Conservation (phyloP, 192 early-diverging fungal genomes). For the Chytriomyces sp. region DNA sequence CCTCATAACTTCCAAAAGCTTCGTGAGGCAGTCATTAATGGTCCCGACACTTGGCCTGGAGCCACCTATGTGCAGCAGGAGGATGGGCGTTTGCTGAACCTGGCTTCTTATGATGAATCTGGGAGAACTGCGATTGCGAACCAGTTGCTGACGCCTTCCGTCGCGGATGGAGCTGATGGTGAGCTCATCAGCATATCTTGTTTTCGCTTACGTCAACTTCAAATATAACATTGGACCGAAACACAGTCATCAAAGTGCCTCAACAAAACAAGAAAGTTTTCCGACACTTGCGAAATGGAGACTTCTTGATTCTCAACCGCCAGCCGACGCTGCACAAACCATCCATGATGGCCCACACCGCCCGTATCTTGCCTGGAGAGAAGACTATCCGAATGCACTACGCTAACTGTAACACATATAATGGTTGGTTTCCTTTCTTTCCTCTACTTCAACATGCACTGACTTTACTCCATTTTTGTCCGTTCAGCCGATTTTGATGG, state of each 20-base stretch:
- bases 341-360: conserved; percentile 98
- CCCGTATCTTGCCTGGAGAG: conserved; percentile 91
- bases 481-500: conserved; percentile 99
- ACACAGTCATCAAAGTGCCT: conserved; percentile 40
- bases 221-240: conserved; percentile 8
- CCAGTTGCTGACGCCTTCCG: conserved; percentile 65
- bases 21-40: conserved; percentile 91
- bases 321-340: conserved; percentile 99
- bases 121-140: conserved; percentile 95
- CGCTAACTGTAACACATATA: conserved; percentile 71
- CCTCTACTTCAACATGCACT: not conserved
- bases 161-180: conserved; percentile 32
- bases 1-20: conserved; percentile 92
- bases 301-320: conserved; percentile 96
- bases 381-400: conserved; percentile 99
- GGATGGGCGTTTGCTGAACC: conserved; percentile 84
- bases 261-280: conserved; percentile 94
- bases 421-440: conserved; percentile 15
- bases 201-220: conserved; percentile 32
- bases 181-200: not conserved
- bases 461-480: conserved; percentile 66
- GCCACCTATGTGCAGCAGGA: conserved; percentile 93
- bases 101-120: conserved; percentile 79
- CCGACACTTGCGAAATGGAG: conserved; percentile 95
- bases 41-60: conserved; percentile 94